Conservation (phyloP, 2,329 filamentous ascomycete species). For the Spiromastix sp. region DNA sequence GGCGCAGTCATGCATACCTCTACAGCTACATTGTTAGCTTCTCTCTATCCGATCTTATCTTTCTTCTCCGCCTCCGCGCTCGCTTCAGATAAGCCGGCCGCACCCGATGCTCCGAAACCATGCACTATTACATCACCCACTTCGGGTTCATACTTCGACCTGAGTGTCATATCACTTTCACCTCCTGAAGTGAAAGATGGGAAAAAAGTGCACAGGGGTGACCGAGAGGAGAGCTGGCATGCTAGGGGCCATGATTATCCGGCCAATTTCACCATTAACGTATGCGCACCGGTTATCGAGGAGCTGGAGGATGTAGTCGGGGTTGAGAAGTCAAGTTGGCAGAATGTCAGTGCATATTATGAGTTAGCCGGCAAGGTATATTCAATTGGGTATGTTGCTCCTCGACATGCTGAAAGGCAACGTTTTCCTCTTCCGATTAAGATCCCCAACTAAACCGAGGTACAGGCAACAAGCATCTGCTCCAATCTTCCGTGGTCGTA, state of each 20-base stretch:
- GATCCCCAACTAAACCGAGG: not conserved
- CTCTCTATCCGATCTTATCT: conserved; percentile 22
- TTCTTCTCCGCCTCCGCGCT: conserved; percentile 21
- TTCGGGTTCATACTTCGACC: conserved; percentile 54
- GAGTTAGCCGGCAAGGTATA: conserved; percentile 32
- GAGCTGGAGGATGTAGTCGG: conserved; percentile 36
- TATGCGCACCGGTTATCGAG: conserved; percentile 41
- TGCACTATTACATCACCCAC: conserved; percentile 53
- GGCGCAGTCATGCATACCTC: conserved; percentile 30
- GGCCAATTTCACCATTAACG: conserved; percentile 41
- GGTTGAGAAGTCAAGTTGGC: conserved; percentile 29
- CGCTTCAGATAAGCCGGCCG: conserved; percentile 31
- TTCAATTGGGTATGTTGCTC: conserved; percentile 34
- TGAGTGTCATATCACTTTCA: conserved; percentile 46
- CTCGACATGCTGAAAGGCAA: not conserved
- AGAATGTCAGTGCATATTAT: conserved; percentile 42
- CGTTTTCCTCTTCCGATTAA: conserved; percentile 1
- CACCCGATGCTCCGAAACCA: conserved; percentile 37
- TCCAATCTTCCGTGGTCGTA: conserved; percentile 39
- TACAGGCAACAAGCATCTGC: conserved; percentile 34
- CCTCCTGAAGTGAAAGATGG: conserved; percentile 35
- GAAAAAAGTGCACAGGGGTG: conserved; percentile 28
- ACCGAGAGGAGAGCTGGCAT: conserved; percentile 37
- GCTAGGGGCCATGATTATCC: conserved; percentile 39
- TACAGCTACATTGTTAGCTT: conserved; percentile 17